phyloP scores from a whole-genome alignment of 1,284 basidiomycete species.

The Rhodofomes roseus region DNA sequence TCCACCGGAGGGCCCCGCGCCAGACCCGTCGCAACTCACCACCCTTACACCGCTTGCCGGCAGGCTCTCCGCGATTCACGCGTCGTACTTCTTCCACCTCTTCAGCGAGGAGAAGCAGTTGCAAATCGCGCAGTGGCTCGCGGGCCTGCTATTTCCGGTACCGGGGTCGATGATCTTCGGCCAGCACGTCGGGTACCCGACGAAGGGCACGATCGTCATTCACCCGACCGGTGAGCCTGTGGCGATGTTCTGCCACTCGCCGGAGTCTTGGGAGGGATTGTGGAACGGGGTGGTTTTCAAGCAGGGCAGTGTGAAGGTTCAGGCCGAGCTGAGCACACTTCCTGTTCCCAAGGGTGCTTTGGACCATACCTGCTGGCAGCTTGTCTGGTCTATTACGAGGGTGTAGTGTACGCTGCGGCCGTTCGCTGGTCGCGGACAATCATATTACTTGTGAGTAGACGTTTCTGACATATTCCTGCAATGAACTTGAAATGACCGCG shows the following conservation, averaged over 20 bases:
- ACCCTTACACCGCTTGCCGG: constrained; percentile 33
- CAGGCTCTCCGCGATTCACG: constrained; percentile 38
- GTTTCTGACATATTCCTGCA: too few species aligned
- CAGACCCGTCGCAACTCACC: constrained; percentile 24
- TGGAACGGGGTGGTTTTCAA: constrained; percentile 40
- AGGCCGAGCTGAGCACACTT: neutral
- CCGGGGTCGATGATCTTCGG: constrained; percentile 32
- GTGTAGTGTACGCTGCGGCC: too few species aligned
- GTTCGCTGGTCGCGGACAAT: too few species aligned
- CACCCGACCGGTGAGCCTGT: neutral
- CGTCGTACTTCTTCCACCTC: constrained; percentile 44
- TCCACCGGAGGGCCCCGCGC: constrained; percentile 6
- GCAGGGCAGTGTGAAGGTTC: neutral
- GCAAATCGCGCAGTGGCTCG: constrained; percentile 33
- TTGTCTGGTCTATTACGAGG: too few species aligned
- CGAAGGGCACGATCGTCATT: constrained; percentile 15
- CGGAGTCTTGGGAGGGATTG: constrained; percentile 37
- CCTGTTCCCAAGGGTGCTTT: too few species aligned
- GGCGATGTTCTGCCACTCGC: constrained; percentile 28
- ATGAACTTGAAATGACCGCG: too few species aligned
- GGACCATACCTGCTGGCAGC: too few species aligned
- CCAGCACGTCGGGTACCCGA: constrained; percentile 18
- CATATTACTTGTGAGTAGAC: too few species aligned
- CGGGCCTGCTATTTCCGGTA: constrained; percentile 31
- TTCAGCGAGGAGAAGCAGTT: constrained; percentile 38